A percentile compares a stretch with the other conserved stretches of the same genome.
Conservation (phyloP, 2,329 filamentous ascomycete species). For the Aspergillus persii region DNA sequence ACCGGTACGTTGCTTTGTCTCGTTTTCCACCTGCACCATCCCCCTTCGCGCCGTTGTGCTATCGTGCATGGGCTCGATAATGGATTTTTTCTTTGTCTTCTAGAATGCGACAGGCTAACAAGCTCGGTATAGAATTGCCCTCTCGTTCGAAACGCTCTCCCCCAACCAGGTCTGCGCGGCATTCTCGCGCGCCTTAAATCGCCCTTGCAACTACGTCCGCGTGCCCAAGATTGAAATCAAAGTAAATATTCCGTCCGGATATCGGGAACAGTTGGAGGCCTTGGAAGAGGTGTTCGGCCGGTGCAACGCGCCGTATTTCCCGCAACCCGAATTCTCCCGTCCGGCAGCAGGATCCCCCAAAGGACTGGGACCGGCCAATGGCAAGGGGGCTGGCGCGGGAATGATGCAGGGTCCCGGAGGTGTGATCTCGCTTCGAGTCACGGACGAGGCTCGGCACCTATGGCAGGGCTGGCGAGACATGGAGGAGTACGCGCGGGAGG, state of each 20-base stretch:
- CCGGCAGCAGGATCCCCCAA: slow-evolving; percentile 39
- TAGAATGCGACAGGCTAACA: slow-evolving; percentile 7
- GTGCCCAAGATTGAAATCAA: slow-evolving; percentile 74
- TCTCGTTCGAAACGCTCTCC: slow-evolving; percentile 86
- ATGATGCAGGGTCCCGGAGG: slow-evolving; percentile 53
- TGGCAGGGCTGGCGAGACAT: slow-evolving; percentile 91
- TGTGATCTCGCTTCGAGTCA: slow-evolving; percentile 63
- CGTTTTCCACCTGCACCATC: neutral
- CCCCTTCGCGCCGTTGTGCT: neutral
- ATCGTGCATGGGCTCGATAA: neutral
- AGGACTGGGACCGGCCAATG: slow-evolving; percentile 36
- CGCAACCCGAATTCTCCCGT: slow-evolving; percentile 55
- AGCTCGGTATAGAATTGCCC: slow-evolving; percentile 62
- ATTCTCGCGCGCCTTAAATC: slow-evolving; percentile 74
- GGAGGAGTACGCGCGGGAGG: slow-evolving; percentile 91
- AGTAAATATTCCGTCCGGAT: slow-evolving; percentile 82
- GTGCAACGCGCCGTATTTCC: slow-evolving; percentile 62
- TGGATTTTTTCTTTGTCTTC: neutral
- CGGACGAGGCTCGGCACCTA: slow-evolving; percentile 71
- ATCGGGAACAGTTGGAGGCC: slow-evolving; percentile 78
- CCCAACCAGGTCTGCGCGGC: slow-evolving; percentile 77
- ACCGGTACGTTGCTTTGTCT: slow-evolving; percentile 52
- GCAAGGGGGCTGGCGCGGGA: slow-evolving; percentile 45
- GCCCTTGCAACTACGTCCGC: slow-evolving; percentile 74
- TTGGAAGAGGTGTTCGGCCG: slow-evolving; percentile 60